phyloP scores from a whole-genome alignment of 768 basidiomycete species.

The Rhodotorula toruloides region DNA sequence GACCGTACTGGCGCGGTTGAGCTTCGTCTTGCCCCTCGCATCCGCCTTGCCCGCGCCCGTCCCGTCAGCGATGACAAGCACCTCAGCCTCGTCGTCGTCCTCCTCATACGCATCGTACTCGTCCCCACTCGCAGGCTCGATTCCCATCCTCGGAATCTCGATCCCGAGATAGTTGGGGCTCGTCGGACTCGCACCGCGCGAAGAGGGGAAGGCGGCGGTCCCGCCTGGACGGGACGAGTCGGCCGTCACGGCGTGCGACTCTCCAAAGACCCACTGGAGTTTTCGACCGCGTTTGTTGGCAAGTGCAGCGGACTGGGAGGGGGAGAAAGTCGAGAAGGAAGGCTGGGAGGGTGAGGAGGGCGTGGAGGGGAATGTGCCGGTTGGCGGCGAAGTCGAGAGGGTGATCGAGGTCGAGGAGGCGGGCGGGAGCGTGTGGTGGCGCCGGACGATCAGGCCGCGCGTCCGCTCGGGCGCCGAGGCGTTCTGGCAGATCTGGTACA shows the following conservation, averaged over 20 bases:
- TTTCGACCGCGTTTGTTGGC: constrained; percentile 33
- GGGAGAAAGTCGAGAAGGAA: neutral
- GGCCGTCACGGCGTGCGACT: constrained; percentile 21
- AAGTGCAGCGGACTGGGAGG: neutral
- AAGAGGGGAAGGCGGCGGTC: constrained; percentile 33
- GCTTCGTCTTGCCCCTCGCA: constrained; percentile 52
- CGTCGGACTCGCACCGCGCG: constrained; percentile 28
- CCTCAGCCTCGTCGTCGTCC: constrained; percentile 44
- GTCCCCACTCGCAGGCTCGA: constrained; percentile 36
- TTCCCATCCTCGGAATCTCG: constrained; percentile 39
- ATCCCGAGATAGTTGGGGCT: constrained; percentile 47
- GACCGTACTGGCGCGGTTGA: constrained; percentile 88
- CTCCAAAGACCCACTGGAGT: constrained; percentile 42
- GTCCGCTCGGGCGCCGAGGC: constrained; percentile 34
- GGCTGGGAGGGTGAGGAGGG: neutral
- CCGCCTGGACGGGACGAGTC: constrained; percentile 21
- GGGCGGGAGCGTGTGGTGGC: constrained; percentile 18
- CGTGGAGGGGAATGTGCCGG: neutral
- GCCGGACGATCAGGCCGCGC: constrained; percentile 38
- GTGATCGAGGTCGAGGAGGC: neutral
- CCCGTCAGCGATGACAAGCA: constrained; percentile 43
- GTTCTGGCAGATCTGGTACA: constrained; percentile 39
- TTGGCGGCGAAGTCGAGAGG: constrained; percentile 5
- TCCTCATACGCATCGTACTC: constrained; percentile 2
- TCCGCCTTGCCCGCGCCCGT: constrained; percentile 5